Evolutionary conservation across 345 rosid species (phyloP), one percentile per base, ranked within the genome.

Genomic region (Eucalyptus brandiana): DNA sequence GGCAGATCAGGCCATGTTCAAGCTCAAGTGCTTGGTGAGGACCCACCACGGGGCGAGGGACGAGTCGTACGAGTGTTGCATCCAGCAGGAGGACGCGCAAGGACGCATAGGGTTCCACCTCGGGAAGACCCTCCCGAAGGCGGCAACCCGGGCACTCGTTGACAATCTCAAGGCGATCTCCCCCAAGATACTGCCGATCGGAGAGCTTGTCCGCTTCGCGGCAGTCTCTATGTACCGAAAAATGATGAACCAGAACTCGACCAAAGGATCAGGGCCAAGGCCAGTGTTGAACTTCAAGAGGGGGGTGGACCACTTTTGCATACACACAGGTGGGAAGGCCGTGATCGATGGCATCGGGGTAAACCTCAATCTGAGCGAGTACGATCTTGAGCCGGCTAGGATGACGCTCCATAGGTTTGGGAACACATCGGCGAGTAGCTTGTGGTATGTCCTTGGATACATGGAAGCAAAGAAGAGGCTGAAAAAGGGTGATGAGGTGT

Each of bases 371-470:
- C 91, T 98, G 26, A 47, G 50, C 10, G 97, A 95, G 90, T 92
- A 91, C 67, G 99, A 97, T 72, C 88, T 98, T 15, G 99, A 98
- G 90, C 99, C 99, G 8, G 96, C 99, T 15, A 92, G 98, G 92
- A 97, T 98, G 99, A 96, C 99, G 2, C 92, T 98, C 15, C 99
- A 98, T 76, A 89, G 99, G 87, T 98, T 95, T 88, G 99, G 99
- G 26, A 98, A 98, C 95, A 98, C 99, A 9, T 98, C 99, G 0
- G 98, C 99, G 1, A 86, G 97, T 80, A 97, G 99, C 88, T 92
- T 98, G 26, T 98, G 99, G 99, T 98, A 98, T 87, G 99, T 98
- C 28, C 90, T 98, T 76, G 96, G 91, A 4, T 98, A 98, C 91
- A 95, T 98, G 99, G 98, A 95, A 56, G 99, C 98, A 2, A 98